These are phyloP conservation scores for Paraphaeosphaeria minitans DNA, from an alignment of 2,329 filamentous ascomycete species.

Conservation along the genomic window DNA sequence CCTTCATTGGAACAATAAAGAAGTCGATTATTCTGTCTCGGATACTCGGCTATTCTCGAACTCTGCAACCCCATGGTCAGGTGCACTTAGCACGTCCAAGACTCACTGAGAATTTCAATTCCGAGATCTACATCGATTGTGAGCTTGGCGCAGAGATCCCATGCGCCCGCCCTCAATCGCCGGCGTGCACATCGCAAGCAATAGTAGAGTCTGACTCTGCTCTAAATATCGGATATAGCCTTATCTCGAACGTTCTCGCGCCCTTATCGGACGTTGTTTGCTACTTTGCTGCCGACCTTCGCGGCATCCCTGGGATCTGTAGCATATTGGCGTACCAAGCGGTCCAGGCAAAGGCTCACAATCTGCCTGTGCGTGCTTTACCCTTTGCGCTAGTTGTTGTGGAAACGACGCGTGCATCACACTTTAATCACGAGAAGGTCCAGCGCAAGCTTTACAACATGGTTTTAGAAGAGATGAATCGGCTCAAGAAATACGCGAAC, in stretches of 20 bases:
- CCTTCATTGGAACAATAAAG: slow-evolving; percentile 13
- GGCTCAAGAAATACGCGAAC: background rate
- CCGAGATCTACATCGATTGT: slow-evolving; percentile 19
- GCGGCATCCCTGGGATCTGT: slow-evolving; percentile 27
- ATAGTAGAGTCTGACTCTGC: background rate
- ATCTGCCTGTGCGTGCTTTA: slow-evolving; percentile 17
- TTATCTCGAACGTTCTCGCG: slow-evolving; percentile 22
- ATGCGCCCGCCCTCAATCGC: background rate
- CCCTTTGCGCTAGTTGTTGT: slow-evolving; percentile 27
- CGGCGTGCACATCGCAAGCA: background rate
- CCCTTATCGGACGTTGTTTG: slow-evolving; percentile 29
- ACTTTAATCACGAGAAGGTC: slow-evolving; percentile 19
- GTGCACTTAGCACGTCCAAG: slow-evolving; percentile 12
- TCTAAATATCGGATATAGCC: slow-evolving; percentile 12
- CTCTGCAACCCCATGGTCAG: slow-evolving; percentile 6
- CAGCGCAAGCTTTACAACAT: slow-evolving; percentile 16
- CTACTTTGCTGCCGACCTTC: slow-evolving; percentile 33
- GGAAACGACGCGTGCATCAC: slow-evolving; percentile 22
- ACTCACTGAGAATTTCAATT: slow-evolving; percentile 7
- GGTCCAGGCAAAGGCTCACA: slow-evolving; percentile 9
- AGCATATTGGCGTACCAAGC: slow-evolving; percentile 25
- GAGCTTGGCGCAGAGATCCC: slow-evolving; percentile 7
- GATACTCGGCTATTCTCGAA: slow-evolving; percentile 4
- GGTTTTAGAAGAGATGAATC: slow-evolving; percentile 6
- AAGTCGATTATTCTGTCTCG: slow-evolving; percentile 12